Evolutionary conservation across 148 eudicot species (phyloP).

Genomic region (Silene conica): DNA sequence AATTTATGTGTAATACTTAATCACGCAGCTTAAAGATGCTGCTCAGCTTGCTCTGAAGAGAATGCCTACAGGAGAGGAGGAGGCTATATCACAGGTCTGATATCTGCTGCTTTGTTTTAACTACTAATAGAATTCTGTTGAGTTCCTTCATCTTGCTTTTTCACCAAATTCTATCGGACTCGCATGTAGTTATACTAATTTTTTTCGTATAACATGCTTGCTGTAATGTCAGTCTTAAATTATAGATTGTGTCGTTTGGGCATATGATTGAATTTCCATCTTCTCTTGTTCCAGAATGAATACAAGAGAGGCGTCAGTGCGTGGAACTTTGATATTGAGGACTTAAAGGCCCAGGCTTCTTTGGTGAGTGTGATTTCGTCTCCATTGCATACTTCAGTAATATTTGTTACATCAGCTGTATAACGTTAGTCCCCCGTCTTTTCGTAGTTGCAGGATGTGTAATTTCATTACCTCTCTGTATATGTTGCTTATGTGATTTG

Average conservation of each 20-base stretch:
- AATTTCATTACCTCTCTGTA: not conserved
- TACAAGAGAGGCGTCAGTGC: constrained; percentile 99
- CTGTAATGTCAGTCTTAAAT: not conserved
- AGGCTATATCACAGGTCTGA: constrained; percentile 86
- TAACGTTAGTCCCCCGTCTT: not conserved
- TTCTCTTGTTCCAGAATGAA: constrained; percentile 56
- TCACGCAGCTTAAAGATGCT: constrained; percentile 75
- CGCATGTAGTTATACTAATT: not conserved
- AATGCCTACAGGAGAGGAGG: constrained; percentile 92
- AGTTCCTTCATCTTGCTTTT: not conserved
- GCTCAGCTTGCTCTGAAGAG: constrained; percentile 90
- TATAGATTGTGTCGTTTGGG: not conserved
- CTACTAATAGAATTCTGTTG: not conserved
- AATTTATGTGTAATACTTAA: constrained; percentile 10
- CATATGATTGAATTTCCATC: not conserved
- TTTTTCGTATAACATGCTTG: not conserved
- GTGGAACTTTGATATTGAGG: constrained; percentile 95
- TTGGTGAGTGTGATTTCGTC: constrained; percentile 45
- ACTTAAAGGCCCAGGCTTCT: constrained; percentile 85
- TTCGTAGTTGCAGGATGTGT: not conserved
- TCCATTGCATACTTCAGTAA: not conserved
- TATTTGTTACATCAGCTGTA: not conserved
- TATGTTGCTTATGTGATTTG: not conserved
- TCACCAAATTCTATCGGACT: not conserved
- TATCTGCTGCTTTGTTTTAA: constrained; percentile 6